Evolutionary conservation across 306 rosid species (phyloP).

Genomic region (Pueraria montana): DNA sequence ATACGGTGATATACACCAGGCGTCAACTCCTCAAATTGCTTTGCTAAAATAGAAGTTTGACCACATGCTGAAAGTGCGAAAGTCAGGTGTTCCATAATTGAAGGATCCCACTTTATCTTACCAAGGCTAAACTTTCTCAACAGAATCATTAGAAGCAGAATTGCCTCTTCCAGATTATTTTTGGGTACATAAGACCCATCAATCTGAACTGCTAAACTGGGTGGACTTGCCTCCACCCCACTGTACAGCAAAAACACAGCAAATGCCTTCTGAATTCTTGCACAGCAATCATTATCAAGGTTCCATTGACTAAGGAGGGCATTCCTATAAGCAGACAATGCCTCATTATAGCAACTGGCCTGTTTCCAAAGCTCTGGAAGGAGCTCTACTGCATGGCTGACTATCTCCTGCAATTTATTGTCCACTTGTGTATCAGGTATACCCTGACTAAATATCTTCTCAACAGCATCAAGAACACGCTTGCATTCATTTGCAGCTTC

Average conservation of each 20-base stretch:
- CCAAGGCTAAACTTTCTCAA: constrained; percentile 73
- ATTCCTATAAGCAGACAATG: constrained; percentile 80
- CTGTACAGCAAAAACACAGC: constrained; percentile 78
- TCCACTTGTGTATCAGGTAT: constrained; percentile 86
- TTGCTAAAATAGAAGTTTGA: constrained; percentile 80
- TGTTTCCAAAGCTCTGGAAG: constrained; percentile 96
- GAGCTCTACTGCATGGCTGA: constrained; percentile 86
- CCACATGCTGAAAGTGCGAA: constrained; percentile 89
- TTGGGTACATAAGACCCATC: constrained; percentile 90
- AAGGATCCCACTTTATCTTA: constrained; percentile 86
- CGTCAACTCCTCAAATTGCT: constrained; percentile 82
- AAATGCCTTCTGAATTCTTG: constrained; percentile 87
- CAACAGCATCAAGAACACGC: constrained; percentile 79
- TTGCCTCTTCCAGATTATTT: constrained; percentile 91
- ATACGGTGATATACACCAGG: constrained; percentile 92
- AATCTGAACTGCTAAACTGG: constrained; percentile 76
- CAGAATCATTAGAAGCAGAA: constrained; percentile 89
- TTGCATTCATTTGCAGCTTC: constrained; percentile 90
- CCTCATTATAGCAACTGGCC: constrained; percentile 70
- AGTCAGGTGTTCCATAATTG: constrained; percentile 86
- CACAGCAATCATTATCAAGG: constrained; percentile 77
- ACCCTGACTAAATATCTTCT: constrained; percentile 82
- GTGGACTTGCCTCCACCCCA: constrained; percentile 90
- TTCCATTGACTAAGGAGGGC: constrained; percentile 94
- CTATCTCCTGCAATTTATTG: constrained; percentile 80